Conservation (phyloP, 2,329 filamentous ascomycete genomes). For the Scedosporium apiospermum region DNA sequence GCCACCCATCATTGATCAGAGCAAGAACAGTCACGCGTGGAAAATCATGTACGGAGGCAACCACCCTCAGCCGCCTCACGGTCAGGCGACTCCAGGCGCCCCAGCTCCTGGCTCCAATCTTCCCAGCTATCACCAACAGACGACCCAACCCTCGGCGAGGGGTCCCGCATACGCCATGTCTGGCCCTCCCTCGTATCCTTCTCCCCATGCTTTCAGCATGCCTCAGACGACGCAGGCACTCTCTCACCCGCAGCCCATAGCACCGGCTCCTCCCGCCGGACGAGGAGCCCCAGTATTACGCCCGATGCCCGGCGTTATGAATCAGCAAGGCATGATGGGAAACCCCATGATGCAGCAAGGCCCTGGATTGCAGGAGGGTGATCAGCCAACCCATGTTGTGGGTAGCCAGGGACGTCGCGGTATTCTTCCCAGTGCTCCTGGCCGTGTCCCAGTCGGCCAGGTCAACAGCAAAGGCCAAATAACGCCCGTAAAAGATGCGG, state of each 20-base stretch:
- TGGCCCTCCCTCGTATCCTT: conserved; percentile 33
- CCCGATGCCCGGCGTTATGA: conserved; percentile 61
- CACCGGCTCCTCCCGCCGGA: conserved; percentile 55
- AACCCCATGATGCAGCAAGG: conserved; percentile 48
- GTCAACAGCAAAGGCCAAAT: conserved; percentile 66
- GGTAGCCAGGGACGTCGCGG: conserved; percentile 88
- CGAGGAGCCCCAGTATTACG: conserved; percentile 52
- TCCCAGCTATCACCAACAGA: conserved; percentile 43
- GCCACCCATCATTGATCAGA: conserved; percentile 19
- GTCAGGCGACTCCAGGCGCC: conserved; percentile 53
- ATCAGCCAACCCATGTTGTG: conserved; percentile 75
- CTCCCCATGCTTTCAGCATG: conserved; percentile 48
- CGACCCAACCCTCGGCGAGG: conserved; percentile 36
- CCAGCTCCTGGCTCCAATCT: conserved; percentile 45
- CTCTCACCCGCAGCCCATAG: conserved; percentile 66
- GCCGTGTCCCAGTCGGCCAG: conserved; percentile 61
- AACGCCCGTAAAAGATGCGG: conserved; percentile 88
- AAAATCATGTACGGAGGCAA: conserved; percentile 41
- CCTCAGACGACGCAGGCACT: conserved; percentile 56
- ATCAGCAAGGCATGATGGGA: conserved; percentile 40
- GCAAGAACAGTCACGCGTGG: conserved; percentile 32
- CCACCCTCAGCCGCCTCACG: conserved; percentile 53
- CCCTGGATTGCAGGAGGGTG: conserved; percentile 44
- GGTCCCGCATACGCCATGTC: conserved; percentile 42
- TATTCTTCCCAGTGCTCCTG: conserved; percentile 83